A percentile compares a stretch with the other conserved stretches of the same genome.
phyloP scores from a whole-genome alignment of 495 filamentous ascomycete genomes.

The Penicillium coprophilum region DNA sequence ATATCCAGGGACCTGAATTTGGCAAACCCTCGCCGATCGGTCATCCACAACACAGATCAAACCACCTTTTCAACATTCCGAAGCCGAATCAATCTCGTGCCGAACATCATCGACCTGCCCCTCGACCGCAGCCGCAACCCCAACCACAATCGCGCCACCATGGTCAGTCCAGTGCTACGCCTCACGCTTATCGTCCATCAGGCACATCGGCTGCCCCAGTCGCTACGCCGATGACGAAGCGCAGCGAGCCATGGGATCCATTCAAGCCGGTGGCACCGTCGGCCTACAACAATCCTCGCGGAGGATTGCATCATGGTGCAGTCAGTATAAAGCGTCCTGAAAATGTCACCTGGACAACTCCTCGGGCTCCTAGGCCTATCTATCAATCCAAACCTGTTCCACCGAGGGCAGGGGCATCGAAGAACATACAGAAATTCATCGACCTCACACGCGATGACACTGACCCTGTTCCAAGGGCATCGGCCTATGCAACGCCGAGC shows the following conservation, averaged over 20 bases:
- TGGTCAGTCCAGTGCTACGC: constrained; percentile 15
- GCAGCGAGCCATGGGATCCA: constrained; percentile 39
- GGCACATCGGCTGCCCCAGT: constrained; percentile 17
- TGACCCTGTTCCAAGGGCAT: constrained; percentile 11
- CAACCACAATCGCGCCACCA: constrained; percentile 16
- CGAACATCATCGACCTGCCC: constrained; percentile 48
- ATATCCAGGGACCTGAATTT: constrained; percentile 52
- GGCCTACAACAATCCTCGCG: constrained; percentile 38
- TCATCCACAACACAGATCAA: constrained; percentile 42
- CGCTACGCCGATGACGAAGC: constrained; percentile 27
- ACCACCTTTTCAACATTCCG: constrained; percentile 53
- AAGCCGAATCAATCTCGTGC: constrained; percentile 46
- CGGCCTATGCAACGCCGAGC: constrained; percentile 12
- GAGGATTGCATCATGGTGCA: constrained; percentile 27
- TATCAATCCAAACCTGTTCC: constrained; percentile 46
- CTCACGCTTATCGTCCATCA: constrained; percentile 24
- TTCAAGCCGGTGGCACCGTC: constrained; percentile 47
- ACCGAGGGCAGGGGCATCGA: constrained; percentile 30
- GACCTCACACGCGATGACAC: constrained; percentile 43
- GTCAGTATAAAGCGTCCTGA: constrained; percentile 50
- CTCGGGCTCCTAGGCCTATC: constrained; percentile 39
- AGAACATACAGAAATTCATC: constrained; percentile 44
- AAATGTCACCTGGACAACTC: constrained; percentile 42
- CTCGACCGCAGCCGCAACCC: constrained; percentile 23
- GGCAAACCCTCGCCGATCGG: constrained; percentile 57